Percentiles rank a stretch among this genome's conserved stretches.
Conservation (phyloP, 1,139 yeast species). For the Hemisphaericaspora xylanilytica region DNA sequence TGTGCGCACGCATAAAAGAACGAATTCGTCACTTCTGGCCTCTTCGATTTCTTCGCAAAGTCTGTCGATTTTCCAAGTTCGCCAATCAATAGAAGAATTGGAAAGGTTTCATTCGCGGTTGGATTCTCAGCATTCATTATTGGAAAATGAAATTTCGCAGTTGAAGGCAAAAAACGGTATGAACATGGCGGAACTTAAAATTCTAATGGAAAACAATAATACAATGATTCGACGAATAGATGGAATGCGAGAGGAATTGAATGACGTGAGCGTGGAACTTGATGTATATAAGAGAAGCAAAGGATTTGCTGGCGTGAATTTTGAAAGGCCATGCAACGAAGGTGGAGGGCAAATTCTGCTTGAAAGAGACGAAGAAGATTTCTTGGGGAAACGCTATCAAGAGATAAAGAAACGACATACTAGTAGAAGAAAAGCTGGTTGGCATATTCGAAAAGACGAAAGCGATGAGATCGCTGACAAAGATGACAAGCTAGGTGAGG, state of each 20-base stretch:
- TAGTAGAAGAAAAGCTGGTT: too few relatives aligned
- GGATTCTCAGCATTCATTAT: constrained; percentile 3
- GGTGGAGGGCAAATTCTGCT: too few relatives aligned
- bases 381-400: too few relatives aligned
- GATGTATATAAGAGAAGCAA: constrained; percentile 1
- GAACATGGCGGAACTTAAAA: constrained; percentile 9
- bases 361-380: too few relatives aligned
- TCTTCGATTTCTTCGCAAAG: neutral
- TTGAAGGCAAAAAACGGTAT: constrained; percentile 9
- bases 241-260: constrained; percentile 8
- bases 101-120: constrained; percentile 7
- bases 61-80: constrained; percentile 1
- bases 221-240: constrained; percentile 8
- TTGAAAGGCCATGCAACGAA: constrained; percentile 3
- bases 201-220: constrained; percentile 8
- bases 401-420: too few relatives aligned
- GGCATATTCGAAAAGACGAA: too few relatives aligned
- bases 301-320: constrained; percentile 1
- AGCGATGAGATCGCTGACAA: too few relatives aligned
- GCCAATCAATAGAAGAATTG: constrained; percentile 7
- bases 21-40: neutral
- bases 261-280: neutral
- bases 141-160: constrained; percentile 8
- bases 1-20: too few relatives aligned
- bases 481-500: too few relatives aligned